Evolutionary conservation across 1,284 basidiomycete genomes (phyloP).

Genomic region (Dichomitus squalens): DNA sequence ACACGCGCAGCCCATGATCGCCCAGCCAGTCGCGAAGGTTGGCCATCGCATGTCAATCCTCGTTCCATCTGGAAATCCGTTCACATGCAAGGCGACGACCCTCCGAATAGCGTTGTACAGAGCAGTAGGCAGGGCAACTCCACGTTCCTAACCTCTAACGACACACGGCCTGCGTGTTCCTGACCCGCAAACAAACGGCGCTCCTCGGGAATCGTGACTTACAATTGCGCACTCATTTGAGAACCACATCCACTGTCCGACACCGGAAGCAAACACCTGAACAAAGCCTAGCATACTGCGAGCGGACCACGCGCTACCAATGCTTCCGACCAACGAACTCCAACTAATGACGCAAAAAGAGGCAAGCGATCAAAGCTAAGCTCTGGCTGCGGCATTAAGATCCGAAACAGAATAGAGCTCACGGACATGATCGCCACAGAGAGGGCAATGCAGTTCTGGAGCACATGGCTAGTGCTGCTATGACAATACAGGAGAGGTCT

Average conservation of each 20-base stretch:
- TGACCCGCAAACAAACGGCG: background rate
- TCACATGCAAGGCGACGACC: background rate
- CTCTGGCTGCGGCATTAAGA: background rate
- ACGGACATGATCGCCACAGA: background rate
- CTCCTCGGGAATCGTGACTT: background rate
- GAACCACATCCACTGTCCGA: background rate
- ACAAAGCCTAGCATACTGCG: background rate
- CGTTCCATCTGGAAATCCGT: constrained; percentile 1
- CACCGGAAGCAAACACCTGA: background rate
- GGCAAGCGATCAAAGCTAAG: background rate
- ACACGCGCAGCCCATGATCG: constrained; percentile 7
- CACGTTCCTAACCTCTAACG: background rate
- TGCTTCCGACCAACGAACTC: background rate
- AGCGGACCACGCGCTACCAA: background rate
- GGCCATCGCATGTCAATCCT: constrained; percentile 1
- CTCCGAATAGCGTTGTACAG: background rate
- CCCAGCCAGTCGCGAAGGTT: constrained; percentile 2
- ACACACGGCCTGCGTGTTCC: background rate
- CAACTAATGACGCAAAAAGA: background rate
- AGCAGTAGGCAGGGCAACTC: constrained; percentile 7
- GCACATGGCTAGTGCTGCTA: background rate
- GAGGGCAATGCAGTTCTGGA: background rate
- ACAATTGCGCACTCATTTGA: background rate
- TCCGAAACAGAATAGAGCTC: background rate
- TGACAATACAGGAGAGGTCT: background rate